These are phyloP conservation scores for Aspergillus neotritici DNA, from an alignment of 2,329 filamentous ascomycete genomes.

Conservation along the genomic window DNA sequence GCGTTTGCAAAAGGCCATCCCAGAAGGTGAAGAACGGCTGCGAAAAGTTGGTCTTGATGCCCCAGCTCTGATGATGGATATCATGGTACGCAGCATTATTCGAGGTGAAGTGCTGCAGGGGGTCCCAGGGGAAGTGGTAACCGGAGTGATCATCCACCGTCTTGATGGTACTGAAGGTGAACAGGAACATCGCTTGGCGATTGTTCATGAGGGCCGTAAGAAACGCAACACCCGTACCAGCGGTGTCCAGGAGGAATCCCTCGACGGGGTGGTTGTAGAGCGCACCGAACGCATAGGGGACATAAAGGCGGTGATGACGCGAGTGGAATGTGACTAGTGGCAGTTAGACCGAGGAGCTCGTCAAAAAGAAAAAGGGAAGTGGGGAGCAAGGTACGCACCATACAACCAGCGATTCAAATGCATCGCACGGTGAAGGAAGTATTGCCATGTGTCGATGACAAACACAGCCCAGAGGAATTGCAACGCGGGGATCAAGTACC, in stretches of 20 bases:
- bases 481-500: conserved; percentile 65
- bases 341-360: background rate
- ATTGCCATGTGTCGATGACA: conserved; percentile 94
- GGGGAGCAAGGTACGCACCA: conserved; percentile 54
- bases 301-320: conserved; percentile 92
- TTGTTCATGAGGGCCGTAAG: conserved; percentile 75
- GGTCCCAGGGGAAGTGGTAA: conserved; percentile 92
- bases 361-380: background rate
- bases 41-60: conserved; percentile 67
- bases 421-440: conserved; percentile 94
- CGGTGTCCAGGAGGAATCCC: conserved; percentile 86
- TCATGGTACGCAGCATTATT: conserved; percentile 98
- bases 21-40: conserved; percentile 78
- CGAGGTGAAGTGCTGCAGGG: conserved; percentile 80
- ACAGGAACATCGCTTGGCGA: conserved; percentile 84
- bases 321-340: conserved; percentile 81
- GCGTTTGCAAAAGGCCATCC: conserved; percentile 76
- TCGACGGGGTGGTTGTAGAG: conserved; percentile 96
- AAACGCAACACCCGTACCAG: conserved; percentile 79
- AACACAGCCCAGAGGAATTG: conserved; percentile 71
- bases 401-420: conserved; percentile 97
- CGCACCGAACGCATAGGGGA: conserved; percentile 94
- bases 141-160: conserved; percentile 97
- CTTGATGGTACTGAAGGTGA: conserved; percentile 83
- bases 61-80: conserved; percentile 98